phyloP scores from a whole-genome alignment of 2,329 filamentous ascomycete genomes.

The Aspergillus phoenicis region DNA sequence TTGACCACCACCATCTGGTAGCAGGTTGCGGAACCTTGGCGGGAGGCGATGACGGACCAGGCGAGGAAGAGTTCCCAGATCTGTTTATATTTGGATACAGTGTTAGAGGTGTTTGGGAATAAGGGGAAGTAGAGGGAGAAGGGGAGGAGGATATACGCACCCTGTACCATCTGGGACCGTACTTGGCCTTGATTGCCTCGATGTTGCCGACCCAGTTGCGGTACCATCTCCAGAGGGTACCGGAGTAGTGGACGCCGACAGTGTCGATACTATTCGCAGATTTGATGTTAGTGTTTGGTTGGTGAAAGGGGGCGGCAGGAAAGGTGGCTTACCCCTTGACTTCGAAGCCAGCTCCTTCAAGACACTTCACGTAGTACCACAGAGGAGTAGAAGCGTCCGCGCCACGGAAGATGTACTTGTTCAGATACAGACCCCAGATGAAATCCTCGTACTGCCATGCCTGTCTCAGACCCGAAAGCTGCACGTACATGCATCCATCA shows the following conservation, averaged over 20 bases:
- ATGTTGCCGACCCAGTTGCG: conserved; percentile 88
- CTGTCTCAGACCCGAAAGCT: conserved; percentile 83
- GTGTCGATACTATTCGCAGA: conserved; percentile 64
- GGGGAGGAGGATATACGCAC: conserved; percentile 54
- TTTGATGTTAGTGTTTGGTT: no score
- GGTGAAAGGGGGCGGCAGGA: background rate
- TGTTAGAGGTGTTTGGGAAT: no score
- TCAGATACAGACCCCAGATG: conserved; percentile 92
- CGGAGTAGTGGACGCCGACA: conserved; percentile 86
- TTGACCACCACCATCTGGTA: conserved; percentile 78
- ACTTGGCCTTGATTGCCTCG: conserved; percentile 83
- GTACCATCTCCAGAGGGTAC: conserved; percentile 91
- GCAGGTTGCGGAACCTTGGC: conserved; percentile 74
- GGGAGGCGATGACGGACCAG: conserved; percentile 73
- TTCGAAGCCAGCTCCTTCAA: conserved; percentile 80
- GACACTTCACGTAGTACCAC: conserved; percentile 72
- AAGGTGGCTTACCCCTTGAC: conserved; percentile 61
- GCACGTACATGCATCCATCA: conserved; percentile 84
- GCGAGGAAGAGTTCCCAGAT: conserved; percentile 84
- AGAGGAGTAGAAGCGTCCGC: conserved; percentile 87
- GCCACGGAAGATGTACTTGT: conserved; percentile 93
- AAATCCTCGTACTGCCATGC: conserved; percentile 91
- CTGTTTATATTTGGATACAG: conserved; percentile 40
- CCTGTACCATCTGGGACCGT: conserved; percentile 84
- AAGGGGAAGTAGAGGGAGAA: background rate